These are phyloP conservation scores for Dioscorea dumetorum DNA, from an alignment of 106 monocot genomes.

Conservation along the genomic window DNA sequence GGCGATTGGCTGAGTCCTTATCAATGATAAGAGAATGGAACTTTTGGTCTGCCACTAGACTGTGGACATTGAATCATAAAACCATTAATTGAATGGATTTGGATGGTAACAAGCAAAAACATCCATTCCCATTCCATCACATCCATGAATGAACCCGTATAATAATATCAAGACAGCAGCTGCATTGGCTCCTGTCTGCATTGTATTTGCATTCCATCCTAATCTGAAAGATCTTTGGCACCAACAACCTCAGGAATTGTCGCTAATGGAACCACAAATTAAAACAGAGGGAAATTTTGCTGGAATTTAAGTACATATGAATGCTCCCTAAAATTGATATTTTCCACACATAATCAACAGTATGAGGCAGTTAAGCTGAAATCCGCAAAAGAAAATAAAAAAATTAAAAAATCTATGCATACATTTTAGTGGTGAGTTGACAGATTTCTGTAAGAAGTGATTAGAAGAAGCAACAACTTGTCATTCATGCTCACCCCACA, in stretches of 20 bases:
- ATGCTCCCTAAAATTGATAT: too few species aligned
- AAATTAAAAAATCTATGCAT: too few species aligned
- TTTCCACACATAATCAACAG: too few species aligned
- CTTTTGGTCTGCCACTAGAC: background rate
- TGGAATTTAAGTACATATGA: too few species aligned
- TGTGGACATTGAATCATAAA: background rate
- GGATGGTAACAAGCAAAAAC: background rate
- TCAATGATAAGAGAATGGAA: background rate
- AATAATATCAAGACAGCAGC: background rate
- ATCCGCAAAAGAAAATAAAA: too few species aligned
- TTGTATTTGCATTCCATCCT: background rate
- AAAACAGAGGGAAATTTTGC: too few species aligned
- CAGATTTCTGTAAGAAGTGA: too few species aligned
- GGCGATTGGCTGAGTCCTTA: background rate
- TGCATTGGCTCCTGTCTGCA: background rate
- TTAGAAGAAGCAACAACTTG: too few species aligned
- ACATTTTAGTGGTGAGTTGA: too few species aligned
- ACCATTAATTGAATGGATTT: background rate
- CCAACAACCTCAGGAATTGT: background rate
- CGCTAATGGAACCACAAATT: background rate
- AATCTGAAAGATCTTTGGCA: background rate
- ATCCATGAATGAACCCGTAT: background rate
- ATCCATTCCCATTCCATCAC: background rate
- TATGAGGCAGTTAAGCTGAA: too few species aligned
- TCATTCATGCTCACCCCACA: too few species aligned